Evolutionary conservation across 2,329 filamentous ascomycete species (phyloP).

Genomic region (Colletotrichum limetticola): DNA sequence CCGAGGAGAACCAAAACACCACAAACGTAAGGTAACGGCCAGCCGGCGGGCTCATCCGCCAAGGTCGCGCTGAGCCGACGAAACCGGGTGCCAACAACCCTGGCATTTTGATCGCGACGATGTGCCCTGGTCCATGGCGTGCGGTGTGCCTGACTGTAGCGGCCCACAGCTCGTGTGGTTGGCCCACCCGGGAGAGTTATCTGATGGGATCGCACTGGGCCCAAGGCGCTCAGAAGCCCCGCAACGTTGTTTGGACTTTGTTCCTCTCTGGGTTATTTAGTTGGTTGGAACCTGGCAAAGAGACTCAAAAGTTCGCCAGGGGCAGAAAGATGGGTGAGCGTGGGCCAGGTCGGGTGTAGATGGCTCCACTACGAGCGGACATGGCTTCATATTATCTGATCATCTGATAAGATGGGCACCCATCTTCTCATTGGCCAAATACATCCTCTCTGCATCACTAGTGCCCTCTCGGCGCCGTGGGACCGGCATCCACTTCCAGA

Average conservation of each 20-base stretch:
- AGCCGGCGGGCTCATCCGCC: constrained; percentile 9
- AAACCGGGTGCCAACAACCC: constrained; percentile 23
- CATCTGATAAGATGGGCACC: constrained; percentile 37
- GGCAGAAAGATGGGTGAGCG: no score
- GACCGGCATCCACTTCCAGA: not conserved
- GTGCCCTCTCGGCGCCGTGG: constrained; percentile 23
- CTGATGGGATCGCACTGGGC: constrained; percentile 12
- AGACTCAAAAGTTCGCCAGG: not conserved
- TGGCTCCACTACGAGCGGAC: constrained; percentile 17
- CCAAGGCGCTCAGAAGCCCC: not conserved
- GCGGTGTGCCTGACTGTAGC: not conserved
- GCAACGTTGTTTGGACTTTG: not conserved
- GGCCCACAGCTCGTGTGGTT: constrained; percentile 15
- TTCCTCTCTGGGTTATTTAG: not conserved
- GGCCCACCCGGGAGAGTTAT: constrained; percentile 27
- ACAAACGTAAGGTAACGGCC: not conserved
- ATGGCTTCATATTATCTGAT: constrained; percentile 36
- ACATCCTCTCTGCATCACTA: constrained; percentile 24
- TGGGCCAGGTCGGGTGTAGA: not conserved
- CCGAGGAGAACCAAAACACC: not conserved
- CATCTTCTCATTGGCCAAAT: constrained; percentile 11
- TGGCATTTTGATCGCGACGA: constrained; percentile 16
- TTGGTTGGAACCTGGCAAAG: not conserved
- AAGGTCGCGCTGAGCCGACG: constrained; percentile 23
- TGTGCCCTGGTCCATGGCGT: not conserved